Evolutionary conservation across 768 basidiomycete genomes (phyloP), one percentile per base, ranked within the genome.

Genomic region (Suillus occidentalis): DNA sequence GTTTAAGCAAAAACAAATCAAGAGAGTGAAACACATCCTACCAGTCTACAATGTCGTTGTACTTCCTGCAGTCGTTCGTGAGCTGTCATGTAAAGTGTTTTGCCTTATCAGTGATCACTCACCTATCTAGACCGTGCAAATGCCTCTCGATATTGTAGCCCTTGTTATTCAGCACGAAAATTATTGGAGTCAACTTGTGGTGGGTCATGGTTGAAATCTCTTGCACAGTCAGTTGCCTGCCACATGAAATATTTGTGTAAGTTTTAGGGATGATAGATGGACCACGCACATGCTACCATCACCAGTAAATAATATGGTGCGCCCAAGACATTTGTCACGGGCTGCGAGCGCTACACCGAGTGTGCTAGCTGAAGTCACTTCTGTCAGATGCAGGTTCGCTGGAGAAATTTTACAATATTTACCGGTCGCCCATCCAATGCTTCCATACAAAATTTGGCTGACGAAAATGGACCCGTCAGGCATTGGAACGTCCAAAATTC

Each of bases 341-440:
- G 89, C 94, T 3, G 91, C 96, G 39, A 96, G 79, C 4, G 92
- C 90, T 7, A 89, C 90, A 39, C 95, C 94, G 0, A 95, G 83
- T 20, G 85, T 83, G 53, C 85, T 85, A 8, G 87, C 85, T 85
- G 55, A 25, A 39, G 37, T 42, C 18, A 25, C n/a, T 37, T 43
- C 1, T 13, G 10, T 64, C 14, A 59, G 25, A 31, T 42, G 3
- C 14, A 43, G 13, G 47, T 60, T 4, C 25, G 10, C 14, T 31
- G 9, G 4, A n/a, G 34, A 61, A 59, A n/a, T 8, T 34, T 56
- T 25, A n/a, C 0, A 2, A 0, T 12, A 69, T 81, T 78, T 74
- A 80, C 93, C 92, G 47, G 91, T 87, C 20, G 90, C 87, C 89
- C 90, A 97, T 0, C 96, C 96, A 68, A 98, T 97, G 65, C 89